Base-by-base conservation (phyloP, 2,329 filamentous ascomycete genomes). In the Colletotrichum graminicola region DNA sequence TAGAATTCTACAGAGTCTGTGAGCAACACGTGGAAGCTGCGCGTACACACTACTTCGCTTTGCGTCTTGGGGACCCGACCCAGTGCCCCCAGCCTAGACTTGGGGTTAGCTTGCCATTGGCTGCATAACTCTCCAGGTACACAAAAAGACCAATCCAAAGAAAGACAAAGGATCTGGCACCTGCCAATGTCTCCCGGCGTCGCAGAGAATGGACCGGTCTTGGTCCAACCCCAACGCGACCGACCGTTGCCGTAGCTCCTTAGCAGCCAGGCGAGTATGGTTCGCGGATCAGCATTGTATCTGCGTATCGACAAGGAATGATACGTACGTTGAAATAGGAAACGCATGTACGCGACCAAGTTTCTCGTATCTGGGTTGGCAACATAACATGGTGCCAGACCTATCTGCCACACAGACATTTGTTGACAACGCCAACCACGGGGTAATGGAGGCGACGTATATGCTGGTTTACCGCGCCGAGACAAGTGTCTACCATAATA, bases 61-160 rank as follows among this genome's bases (percentile, higher is more conserved):
- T 16, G n/a, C n/a, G 6, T 39, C 29, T 26, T 65, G 62, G 49
- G 6, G 67, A 47, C 54, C 55, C 29, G 55, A 29, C 39, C 59
- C 7, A 21, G 18, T n/a, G 52, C 52, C 69, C 65, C 60, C 69
- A 60, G 59, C 65, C 60, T 65, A 60, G 59, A 64, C 57, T 60
- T 66, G 32, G 47, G 21, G 16, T 12, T n/a, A 49, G 54, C 45
- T 36, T 62, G 16, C 21, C 26, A 69, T 64, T 69, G 66, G 60
- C 26, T 41, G 32, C 61, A 51, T 26, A 23, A 32, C 23, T 62
- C 34, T 23, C 57, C 45, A 52, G 39, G 57, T 11, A 67, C 34
- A n/a, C n/a, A n/a, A n/a, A 47, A 47, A 47, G 61, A 67, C 41
- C 49, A 32, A 47, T 39, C 52, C 41, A 52, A 51, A 57, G 62